Evolutionary conservation across 768 basidiomycete species (phyloP), one percentile per base, ranked within the genome.

Genomic region (Suillus paluster): DNA sequence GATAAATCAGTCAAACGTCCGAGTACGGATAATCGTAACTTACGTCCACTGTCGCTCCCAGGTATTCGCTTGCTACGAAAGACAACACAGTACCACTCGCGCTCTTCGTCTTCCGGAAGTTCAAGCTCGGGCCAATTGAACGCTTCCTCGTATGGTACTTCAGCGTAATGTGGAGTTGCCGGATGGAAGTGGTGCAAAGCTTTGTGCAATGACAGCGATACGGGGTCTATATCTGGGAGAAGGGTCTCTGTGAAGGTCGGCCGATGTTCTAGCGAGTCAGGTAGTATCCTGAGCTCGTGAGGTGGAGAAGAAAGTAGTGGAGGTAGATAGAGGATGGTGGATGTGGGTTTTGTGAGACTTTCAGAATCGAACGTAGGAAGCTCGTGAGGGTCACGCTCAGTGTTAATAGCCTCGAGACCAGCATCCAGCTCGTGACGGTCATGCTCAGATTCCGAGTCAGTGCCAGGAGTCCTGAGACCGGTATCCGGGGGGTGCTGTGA

Each of bases 11-110:
- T 30, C 23, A 15, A 21, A 36, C 10, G 41, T 14, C 21, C 6
- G 44, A 10, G 33, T n/a, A 15, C 8, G 33, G 36, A 19, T 44
- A 41, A 63, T 21, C 52, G 62, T 58, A 50, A 75, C 82, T 65
- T 73, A 92, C 92, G 79, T 63, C 78, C 81, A 23, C 85, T 83
- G 63, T 94, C 87, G 66, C 89, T 90, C 25, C 86, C 91, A 9
- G 79, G 75, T 68, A 86, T 88, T 30, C 96, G 83, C 66, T 84
- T 85, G 64, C 90, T 92, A 14, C 94, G 83, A 76, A 99, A 99
- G 17, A 87, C 93, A 12, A 99, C 97, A 63, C 88, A 88, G 71
- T 97, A 98, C 94, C 92, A 97, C 61, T 94, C 92, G 42, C 92
- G 79, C 66, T 92, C 91, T 50, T 91, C 86, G 3, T 89, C 83